Base-by-base conservation (phyloP, 208 protist genomes). In the Leishmania major region DNA sequence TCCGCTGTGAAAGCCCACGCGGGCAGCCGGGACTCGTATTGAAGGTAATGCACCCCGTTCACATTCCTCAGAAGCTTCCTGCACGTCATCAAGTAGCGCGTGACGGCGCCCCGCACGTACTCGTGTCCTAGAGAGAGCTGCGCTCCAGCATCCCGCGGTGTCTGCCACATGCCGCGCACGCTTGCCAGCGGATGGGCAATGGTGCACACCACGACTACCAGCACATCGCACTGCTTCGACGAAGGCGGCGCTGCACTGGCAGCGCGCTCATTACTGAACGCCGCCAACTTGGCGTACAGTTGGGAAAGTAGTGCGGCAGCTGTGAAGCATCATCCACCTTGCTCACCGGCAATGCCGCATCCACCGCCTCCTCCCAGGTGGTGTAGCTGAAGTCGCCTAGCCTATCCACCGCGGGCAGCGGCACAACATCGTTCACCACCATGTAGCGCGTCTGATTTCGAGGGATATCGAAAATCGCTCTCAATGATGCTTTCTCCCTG, bases 81-180 rank as follows among this genome's bases (percentile, higher is more conserved):
- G 47, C 71, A 76, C 22, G 83, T 86, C 3, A 66, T 69, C 57
- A 86, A 37, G 66, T 82, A 86, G 49, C 83, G 83, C 3, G 72
- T 77, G 19, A 77, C 74, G 37, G 83, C 78, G 19, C 83, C 83
- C 25, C 28, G 40, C 4, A 77, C 53, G 11, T 62, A 43, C 0
- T 13, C 10, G 15, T 75, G 51, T 3, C 43, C 72, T 15, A 53
- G 22, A 10, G 7, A 11, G 5, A 78, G 40, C 40, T 17, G 22
- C 6, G 2, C 13, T 28, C 6, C 22, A 1, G 53, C 43, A 25
- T 40, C 5, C 31, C 47, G 31, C 3, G 59, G 71, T 0, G 22
- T 67, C 17, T 76, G 62, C 83, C 83, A 82, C 40, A 71, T 31
- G 0, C 7, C 31, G 28, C 78, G 73, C 28, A 82, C 83, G n/a